These are phyloP conservation scores for Sinapis alba DNA, from an alignment of 441 rosid species.

Conservation along the genomic window DNA sequence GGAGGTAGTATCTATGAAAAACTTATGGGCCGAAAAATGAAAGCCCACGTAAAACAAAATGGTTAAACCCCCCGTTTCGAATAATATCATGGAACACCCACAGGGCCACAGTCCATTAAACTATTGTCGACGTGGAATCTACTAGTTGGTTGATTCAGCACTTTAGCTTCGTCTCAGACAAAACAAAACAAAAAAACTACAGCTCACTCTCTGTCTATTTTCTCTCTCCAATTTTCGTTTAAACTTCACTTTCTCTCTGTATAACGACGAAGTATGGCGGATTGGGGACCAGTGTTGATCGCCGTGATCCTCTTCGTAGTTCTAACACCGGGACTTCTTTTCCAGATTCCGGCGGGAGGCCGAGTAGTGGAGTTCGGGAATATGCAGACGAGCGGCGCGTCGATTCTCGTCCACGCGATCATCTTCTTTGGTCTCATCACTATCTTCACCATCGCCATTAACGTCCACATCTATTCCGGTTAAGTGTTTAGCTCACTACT, in stretches of 20 bases:
- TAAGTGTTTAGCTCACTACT: not conserved
- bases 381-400: conserved; percentile 60
- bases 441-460: conserved; percentile 54
- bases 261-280: conserved; percentile 44
- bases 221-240: conserved; percentile 1
- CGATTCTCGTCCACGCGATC: conserved; percentile 57
- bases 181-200: not conserved
- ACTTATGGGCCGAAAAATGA: too few species aligned
- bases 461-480: conserved; percentile 56
- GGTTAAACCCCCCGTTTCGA: too few species aligned
- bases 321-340: conserved; percentile 56
- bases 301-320: conserved; percentile 66
- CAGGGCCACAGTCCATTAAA: too few species aligned
- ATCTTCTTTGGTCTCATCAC: conserved; percentile 61
- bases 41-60: too few species aligned
- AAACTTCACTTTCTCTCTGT: not conserved
- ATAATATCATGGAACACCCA: too few species aligned
- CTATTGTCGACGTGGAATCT: too few species aligned
- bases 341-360: conserved; percentile 58
- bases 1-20: too few species aligned
- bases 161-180: conserved; percentile 28
- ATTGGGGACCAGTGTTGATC: conserved; percentile 68
- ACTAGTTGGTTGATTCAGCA: too few species aligned
- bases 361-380: conserved; percentile 50
- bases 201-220: conserved; percentile 8